phyloP scores from a whole-genome alignment of 768 basidiomycete species.

The Psilocybe tampanensis region DNA sequence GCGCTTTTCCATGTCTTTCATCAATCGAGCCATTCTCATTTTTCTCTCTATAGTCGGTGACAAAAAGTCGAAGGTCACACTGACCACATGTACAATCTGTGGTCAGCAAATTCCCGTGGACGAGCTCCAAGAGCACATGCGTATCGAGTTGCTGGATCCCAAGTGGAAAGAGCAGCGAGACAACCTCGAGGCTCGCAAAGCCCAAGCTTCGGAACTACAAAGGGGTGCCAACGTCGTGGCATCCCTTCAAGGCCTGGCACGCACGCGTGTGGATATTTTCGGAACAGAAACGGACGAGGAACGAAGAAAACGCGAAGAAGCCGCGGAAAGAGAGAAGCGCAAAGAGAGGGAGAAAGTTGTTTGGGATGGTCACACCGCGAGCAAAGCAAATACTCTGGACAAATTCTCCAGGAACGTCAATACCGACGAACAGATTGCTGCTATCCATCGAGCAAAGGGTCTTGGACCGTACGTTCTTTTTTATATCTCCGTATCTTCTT shows the following conservation, averaged over 20 bases:
- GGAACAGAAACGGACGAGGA: slow-evolving; percentile 94
- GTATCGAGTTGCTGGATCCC: slow-evolving; percentile 96
- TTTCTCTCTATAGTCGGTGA: slow-evolving; percentile 54
- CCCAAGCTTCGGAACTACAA: slow-evolving; percentile 84
- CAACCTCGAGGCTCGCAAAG: slow-evolving; percentile 84
- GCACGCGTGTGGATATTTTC: slow-evolving; percentile 97
- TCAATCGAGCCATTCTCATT: slow-evolving; percentile 7
- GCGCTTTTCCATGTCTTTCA: background rate
- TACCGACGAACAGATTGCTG: slow-evolving; percentile 97
- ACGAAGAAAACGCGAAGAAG: slow-evolving; percentile 82
- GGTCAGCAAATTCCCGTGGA: slow-evolving; percentile 96
- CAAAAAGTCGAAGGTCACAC: slow-evolving; percentile 65
- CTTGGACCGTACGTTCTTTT: slow-evolving; percentile 71
- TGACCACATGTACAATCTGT: slow-evolving; percentile 91
- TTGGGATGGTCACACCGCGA: slow-evolving; percentile 98
- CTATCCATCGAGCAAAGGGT: slow-evolving; percentile 92
- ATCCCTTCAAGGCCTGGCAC: slow-evolving; percentile 90
- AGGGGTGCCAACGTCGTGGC: slow-evolving; percentile 93
- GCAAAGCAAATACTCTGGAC: slow-evolving; percentile 89
- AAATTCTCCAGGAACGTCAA: slow-evolving; percentile 93
- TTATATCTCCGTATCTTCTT: slow-evolving; percentile 4
- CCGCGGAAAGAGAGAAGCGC: slow-evolving; percentile 77
- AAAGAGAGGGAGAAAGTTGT: slow-evolving; percentile 94
- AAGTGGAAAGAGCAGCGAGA: slow-evolving; percentile 98
- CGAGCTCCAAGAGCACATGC: slow-evolving; percentile 96